These are phyloP conservation scores for Dorcoceras hygrometricum DNA, from an alignment of 257 asterid genomes.

Conservation along the genomic window DNA sequence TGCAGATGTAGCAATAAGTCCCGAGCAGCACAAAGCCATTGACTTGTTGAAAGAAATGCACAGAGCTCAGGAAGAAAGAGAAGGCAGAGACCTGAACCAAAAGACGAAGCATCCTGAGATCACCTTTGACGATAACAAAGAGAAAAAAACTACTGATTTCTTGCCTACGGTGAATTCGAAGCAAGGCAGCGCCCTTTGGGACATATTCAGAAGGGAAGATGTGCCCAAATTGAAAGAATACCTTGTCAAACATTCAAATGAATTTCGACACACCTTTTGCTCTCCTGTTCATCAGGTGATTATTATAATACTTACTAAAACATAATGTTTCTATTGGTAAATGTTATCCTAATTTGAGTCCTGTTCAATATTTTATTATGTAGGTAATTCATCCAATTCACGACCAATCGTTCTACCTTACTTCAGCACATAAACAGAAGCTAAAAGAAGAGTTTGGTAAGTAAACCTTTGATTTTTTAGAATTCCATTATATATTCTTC, in stretches of 20 bases:
- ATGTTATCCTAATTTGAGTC: slow-evolving; percentile 12
- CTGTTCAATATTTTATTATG: slow-evolving; percentile 2
- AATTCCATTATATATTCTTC: background rate
- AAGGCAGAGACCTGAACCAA: slow-evolving; percentile 26
- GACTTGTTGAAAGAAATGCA: slow-evolving; percentile 60
- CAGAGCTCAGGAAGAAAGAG: slow-evolving; percentile 66
- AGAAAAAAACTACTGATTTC: background rate
- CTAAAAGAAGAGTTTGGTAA: slow-evolving; percentile 85
- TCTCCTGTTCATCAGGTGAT: slow-evolving; percentile 73
- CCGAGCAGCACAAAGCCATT: slow-evolving; percentile 61
- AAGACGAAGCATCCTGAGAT: slow-evolving; percentile 10
- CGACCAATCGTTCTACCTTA: slow-evolving; percentile 84
- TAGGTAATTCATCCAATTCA: slow-evolving; percentile 93
- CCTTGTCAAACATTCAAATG: slow-evolving; percentile 59
- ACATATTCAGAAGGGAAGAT: slow-evolving; percentile 88
- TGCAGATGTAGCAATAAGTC: slow-evolving; percentile 50
- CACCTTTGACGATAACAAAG: background rate
- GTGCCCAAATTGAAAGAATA: slow-evolving; percentile 72
- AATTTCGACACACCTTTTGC: slow-evolving; percentile 83
- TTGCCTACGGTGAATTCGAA: slow-evolving; percentile 27
- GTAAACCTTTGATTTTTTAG: slow-evolving; percentile 20
- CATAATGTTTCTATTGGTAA: background rate
- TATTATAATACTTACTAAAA: background rate
- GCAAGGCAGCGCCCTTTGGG: slow-evolving; percentile 83
- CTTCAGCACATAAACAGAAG: slow-evolving; percentile 60